Conservation (phyloP, 495 filamentous ascomycete species). For the Trichoderma erinaceum region DNA sequence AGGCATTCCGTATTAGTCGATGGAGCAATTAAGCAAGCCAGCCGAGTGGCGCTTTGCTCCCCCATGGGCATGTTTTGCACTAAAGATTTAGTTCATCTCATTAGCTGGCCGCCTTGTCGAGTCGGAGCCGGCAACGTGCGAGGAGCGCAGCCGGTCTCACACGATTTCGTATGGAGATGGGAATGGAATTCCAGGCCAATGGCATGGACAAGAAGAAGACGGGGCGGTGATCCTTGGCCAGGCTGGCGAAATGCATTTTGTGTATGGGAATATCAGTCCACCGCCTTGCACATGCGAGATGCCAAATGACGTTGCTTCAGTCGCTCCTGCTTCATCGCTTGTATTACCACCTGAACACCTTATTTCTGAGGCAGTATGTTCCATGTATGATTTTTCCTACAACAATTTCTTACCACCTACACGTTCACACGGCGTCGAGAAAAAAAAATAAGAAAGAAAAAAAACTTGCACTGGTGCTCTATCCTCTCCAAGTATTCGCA, state of each 20-base stretch:
- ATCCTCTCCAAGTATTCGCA: too few relatives aligned
- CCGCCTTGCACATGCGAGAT: conserved; percentile 6
- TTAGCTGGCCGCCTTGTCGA: neutral
- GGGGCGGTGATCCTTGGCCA: neutral
- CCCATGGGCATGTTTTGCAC: neutral
- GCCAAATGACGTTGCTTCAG: neutral
- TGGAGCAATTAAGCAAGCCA: neutral
- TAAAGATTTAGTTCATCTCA: neutral
- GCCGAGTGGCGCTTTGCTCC: neutral
- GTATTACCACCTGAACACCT: too few relatives aligned
- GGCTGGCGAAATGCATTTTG: neutral
- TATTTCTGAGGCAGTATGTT: neutral
- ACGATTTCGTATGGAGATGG: neutral
- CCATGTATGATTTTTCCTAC: too few relatives aligned
- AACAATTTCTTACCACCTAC: neutral
- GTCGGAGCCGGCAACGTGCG: neutral
- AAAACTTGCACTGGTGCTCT: too few relatives aligned
- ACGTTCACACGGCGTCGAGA: too few relatives aligned
- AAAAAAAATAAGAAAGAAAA: too few relatives aligned
- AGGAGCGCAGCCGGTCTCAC: neutral
- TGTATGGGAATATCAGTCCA: neutral
- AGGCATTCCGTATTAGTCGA: neutral
- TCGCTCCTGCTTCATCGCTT: neutral
- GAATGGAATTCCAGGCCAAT: neutral
- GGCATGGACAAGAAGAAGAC: neutral